Conservation (phyloP, 345 rosid species). For the Salix suchowensis region DNA sequence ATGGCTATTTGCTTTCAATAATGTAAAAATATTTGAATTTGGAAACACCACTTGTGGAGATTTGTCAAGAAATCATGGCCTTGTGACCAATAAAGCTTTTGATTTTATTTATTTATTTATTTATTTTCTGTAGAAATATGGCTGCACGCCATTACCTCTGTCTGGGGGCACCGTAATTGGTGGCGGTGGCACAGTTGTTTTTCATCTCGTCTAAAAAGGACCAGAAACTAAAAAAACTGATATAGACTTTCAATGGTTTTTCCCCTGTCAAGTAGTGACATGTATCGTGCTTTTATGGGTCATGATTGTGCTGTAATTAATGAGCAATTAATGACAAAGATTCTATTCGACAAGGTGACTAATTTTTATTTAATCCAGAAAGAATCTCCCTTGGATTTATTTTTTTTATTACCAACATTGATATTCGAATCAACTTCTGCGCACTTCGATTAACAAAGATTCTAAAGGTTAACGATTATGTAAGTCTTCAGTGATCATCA, state of each 20-base stretch:
- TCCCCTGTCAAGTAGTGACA: background rate
- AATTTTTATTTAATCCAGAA: background rate
- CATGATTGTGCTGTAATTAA: background rate
- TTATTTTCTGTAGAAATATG: background rate
- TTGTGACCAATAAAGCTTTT: background rate
- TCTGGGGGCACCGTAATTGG: background rate
- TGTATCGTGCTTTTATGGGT: background rate
- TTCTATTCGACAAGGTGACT: background rate
- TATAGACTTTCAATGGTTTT: background rate
- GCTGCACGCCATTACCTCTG: background rate
- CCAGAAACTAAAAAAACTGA: background rate
- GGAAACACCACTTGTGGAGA: background rate
- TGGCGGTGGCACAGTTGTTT: background rate
- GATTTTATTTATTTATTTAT: background rate
- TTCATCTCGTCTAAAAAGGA: background rate
- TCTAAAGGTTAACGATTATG: too few relatives aligned
- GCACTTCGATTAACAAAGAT: rapidly evolving
- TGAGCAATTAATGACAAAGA: background rate
- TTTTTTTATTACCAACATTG: too few relatives aligned
- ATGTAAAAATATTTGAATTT: background rate
- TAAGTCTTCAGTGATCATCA: too few relatives aligned
- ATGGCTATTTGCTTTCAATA: background rate
- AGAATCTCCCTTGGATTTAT: background rate
- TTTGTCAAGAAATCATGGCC: background rate
- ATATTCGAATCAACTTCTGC: too few relatives aligned